Evolutionary conservation across 176 grass and related monocot genomes (phyloP).

Genomic region (Saccharum spontaneum): DNA sequence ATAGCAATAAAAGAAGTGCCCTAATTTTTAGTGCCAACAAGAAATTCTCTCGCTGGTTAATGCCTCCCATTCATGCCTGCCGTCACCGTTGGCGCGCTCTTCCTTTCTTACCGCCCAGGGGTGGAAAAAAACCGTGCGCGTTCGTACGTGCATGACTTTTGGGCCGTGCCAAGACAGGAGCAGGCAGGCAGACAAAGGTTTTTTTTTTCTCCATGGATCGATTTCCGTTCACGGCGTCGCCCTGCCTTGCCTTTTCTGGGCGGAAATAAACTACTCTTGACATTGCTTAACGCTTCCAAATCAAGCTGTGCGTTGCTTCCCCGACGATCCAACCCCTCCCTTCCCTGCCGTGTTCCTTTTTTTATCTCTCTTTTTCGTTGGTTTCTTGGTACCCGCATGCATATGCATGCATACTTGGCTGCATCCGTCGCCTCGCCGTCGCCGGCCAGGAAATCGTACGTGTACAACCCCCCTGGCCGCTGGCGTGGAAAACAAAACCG

Average conservation of each 20-base stretch:
- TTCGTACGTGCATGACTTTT: neutral
- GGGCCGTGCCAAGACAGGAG: neutral
- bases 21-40: too few species aligned
- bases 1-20: too few species aligned
- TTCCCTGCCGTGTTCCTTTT: neutral
- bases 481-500: neutral
- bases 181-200: neutral
- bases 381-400: neutral
- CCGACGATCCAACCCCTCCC: neutral
- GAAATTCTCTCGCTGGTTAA: too few species aligned
- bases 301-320: constrained; percentile 23
- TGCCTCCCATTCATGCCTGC: neutral
- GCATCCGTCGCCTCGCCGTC: too few species aligned
- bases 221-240: neutral
- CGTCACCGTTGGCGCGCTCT: neutral
- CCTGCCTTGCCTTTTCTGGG: constrained; percentile 7
- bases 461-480: too few species aligned
- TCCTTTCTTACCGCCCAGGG: too few species aligned
- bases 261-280: neutral
- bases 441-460: too few species aligned
- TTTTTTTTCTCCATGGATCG: too few species aligned
- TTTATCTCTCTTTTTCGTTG: neutral
- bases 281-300: neutral
- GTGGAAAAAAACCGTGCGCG: neutral
- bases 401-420: too few species aligned